Evolutionary conservation across 1,139 yeast species (phyloP).

Genomic region (Debaryomyces sp.): DNA sequence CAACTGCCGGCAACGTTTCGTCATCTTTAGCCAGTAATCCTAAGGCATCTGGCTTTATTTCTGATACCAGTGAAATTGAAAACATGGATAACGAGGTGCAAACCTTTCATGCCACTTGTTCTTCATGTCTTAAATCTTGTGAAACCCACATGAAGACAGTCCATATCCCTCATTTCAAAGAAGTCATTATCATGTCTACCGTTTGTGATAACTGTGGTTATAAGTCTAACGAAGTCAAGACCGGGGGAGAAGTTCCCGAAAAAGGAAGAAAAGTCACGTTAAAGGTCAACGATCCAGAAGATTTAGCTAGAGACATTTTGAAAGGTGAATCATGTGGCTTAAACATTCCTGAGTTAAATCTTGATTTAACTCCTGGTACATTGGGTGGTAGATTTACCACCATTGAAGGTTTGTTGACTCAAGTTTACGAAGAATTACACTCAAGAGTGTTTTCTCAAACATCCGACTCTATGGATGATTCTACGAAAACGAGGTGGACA

Average conservation of each 20-base stretch:
- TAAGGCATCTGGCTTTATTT: conserved; percentile 56
- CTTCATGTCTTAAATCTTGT: conserved; percentile 80
- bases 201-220: conserved; percentile 92
- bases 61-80: conserved; percentile 80
- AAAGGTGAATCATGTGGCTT: conserved; percentile 94
- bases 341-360: conserved; percentile 79
- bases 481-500: conserved; percentile 78
- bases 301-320: conserved; percentile 89
- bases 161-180: conserved; percentile 96
- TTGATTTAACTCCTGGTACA: conserved; percentile 95
- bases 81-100: conserved; percentile 88
- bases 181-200: conserved; percentile 95
- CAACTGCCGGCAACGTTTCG: conserved; percentile 36
- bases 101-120: conserved; percentile 89
- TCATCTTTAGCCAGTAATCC: conserved; percentile 41
- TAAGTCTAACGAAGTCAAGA: conserved; percentile 96
- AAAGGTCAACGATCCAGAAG: conserved; percentile 87
- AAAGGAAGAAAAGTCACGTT: conserved; percentile 78
- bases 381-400: conserved; percentile 98
- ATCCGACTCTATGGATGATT: conserved; percentile 88
- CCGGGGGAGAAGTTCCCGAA: conserved; percentile 95
- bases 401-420: conserved; percentile 86
- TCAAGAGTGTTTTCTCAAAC: conserved; percentile 82
- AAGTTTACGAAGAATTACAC: conserved; percentile 88
- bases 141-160: conserved; percentile 97